These are phyloP conservation scores for Verticillium zaregamsianum DNA, from an alignment of 2,329 filamentous ascomycete species.

Conservation along the genomic window DNA sequence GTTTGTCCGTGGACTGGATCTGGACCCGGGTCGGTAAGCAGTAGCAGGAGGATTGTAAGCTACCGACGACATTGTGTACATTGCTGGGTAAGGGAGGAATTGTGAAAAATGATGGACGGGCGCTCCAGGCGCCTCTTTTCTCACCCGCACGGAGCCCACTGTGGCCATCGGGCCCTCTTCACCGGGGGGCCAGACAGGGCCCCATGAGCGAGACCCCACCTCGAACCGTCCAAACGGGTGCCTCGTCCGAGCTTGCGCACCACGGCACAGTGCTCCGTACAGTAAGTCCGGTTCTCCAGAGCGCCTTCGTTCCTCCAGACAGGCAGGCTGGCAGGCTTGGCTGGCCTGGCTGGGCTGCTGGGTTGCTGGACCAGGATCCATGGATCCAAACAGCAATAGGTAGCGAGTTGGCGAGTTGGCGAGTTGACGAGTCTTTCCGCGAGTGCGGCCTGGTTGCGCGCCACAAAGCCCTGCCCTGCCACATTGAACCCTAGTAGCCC, in stretches of 20 bases:
- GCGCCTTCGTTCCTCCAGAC: not conserved
- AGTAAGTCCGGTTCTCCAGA: not conserved
- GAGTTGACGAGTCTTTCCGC: not conserved
- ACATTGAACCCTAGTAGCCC: not conserved
- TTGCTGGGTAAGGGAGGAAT: not conserved
- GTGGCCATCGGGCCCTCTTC: not conserved
- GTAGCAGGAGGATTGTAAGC: not conserved
- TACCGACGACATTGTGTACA: too few species aligned
- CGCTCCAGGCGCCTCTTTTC: not conserved
- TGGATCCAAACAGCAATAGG: not conserved
- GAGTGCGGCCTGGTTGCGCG: not conserved
- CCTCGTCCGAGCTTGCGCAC: not conserved
- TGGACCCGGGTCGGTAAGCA: too few species aligned
- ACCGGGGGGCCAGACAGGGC: not conserved
- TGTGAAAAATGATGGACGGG: not conserved
- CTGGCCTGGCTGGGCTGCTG: not conserved
- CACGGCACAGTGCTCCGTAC: not conserved
- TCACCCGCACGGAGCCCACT: not conserved
- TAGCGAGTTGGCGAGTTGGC: not conserved
- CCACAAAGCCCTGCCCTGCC: not conserved
- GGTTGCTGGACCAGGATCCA: not conserved
- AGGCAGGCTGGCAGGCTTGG: not conserved
- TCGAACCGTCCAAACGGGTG: not conserved
- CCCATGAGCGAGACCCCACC: not conserved
- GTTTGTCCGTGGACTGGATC: not conserved